Conservation (phyloP, 1,284 basidiomycete genomes). For the Mycena sp. region DNA sequence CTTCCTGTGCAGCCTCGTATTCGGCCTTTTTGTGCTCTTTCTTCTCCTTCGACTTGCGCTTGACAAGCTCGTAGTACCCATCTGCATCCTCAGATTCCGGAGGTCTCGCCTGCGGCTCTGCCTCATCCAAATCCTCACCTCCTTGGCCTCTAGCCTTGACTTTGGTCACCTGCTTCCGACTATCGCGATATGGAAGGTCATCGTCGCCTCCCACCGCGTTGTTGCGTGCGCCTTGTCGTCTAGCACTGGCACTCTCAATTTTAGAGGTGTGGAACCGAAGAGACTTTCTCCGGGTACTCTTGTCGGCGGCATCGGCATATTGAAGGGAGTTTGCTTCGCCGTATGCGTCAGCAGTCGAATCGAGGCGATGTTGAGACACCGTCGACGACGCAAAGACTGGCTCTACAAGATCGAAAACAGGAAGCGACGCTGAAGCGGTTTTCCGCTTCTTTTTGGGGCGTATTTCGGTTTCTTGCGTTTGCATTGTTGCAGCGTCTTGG, state of each 20-base stretch:
- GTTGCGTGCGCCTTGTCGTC: conserved; percentile 75
- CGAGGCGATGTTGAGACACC: conserved; percentile 30
- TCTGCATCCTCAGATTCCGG: conserved; percentile 54
- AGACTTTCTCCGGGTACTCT: conserved; percentile 79
- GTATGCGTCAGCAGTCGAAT: conserved; percentile 61
- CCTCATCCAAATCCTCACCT: conserved; percentile 75
- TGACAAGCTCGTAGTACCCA: conserved; percentile 91
- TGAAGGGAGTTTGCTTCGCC: conserved; percentile 81
- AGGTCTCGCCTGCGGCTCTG: conserved; percentile 54
- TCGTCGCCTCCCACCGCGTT: conserved; percentile 84
- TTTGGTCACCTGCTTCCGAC: conserved; percentile 55
- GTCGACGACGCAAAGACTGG: conserved; percentile 66
- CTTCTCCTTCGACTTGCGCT: conserved; percentile 74
- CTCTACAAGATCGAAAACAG: conserved; percentile 78
- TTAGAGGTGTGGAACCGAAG: conserved; percentile 90
- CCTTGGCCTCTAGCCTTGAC: conserved; percentile 48
- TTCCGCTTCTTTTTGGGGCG: conserved; percentile 55
- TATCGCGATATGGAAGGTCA: conserved; percentile 84
- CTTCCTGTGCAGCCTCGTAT: conserved; percentile 75
- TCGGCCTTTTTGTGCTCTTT: conserved; percentile 84
- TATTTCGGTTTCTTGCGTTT: conserved; percentile 32
- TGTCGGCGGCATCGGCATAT: conserved; percentile 82
- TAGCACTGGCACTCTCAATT: conserved; percentile 78
- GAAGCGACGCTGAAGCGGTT: conserved; percentile 42
- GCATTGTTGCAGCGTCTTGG: conserved; percentile 55